These are phyloP conservation scores for Tilletia setariae DNA, from an alignment of 1,284 basidiomycete genomes.

Conservation along the genomic window DNA sequence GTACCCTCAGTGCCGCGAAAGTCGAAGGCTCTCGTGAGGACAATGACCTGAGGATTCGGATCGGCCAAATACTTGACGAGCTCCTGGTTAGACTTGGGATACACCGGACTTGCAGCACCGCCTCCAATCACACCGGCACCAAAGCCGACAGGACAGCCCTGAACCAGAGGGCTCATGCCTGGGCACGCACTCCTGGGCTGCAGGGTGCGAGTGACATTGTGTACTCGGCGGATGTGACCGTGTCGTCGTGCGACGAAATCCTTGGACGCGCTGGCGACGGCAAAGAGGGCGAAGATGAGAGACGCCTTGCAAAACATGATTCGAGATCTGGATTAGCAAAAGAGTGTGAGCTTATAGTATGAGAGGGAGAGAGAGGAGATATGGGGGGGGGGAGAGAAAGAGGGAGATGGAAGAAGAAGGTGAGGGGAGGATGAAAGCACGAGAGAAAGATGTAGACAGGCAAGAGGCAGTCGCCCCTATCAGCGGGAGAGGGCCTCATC, in stretches of 20 bases:
- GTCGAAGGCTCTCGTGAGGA: slow-evolving; percentile 53
- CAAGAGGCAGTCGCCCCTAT: too few relatives aligned
- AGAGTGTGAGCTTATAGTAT: not conserved
- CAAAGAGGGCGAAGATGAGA: not conserved
- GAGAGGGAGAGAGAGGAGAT: not conserved
- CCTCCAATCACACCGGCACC: slow-evolving; percentile 55
- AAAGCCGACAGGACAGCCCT: slow-evolving; percentile 27
- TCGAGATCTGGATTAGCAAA: not conserved
- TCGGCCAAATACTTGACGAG: slow-evolving; percentile 52
- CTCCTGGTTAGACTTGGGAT: slow-evolving; percentile 50
- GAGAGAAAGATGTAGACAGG: not conserved
- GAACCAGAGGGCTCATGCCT: slow-evolving; percentile 2
- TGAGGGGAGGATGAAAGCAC: not conserved
- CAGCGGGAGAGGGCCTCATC: too few relatives aligned
- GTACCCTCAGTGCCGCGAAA: slow-evolving; percentile 41
- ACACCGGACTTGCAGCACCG: slow-evolving; percentile 48
- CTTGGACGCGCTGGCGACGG: not conserved
- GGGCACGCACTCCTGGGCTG: not conserved
- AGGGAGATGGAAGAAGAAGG: not conserved
- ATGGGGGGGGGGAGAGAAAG: not conserved
- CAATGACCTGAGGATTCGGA: slow-evolving; percentile 51
- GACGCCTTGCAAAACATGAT: not conserved
- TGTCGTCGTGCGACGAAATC: not conserved
- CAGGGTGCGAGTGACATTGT: not conserved
- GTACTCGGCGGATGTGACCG: not conserved